A percentile compares a stretch with the other conserved stretches of the same genome.
phyloP scores from a whole-genome alignment of 768 basidiomycete species.

The Austroboletus festivus region DNA sequence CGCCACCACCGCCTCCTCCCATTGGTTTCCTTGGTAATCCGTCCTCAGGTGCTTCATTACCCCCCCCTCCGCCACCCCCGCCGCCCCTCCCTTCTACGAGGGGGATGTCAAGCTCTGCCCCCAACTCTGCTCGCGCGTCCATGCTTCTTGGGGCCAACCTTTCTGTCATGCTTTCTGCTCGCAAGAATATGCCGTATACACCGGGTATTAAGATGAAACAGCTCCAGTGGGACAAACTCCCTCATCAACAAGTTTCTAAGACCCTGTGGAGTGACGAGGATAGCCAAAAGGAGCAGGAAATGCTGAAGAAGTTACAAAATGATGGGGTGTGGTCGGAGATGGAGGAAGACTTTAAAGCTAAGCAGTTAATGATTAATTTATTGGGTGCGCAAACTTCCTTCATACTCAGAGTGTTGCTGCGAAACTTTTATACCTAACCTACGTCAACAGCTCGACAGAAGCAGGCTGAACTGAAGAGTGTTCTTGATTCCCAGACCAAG shows the following conservation, averaged over 20 bases:
- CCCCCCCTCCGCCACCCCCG: constrained; percentile 37
- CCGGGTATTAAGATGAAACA: constrained; percentile 95
- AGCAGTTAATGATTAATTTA: constrained; percentile 87
- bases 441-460: constrained; percentile 64
- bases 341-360: constrained; percentile 97
- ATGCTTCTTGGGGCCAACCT: constrained; percentile 57
- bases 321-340: constrained; percentile 94
- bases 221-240: constrained; percentile 98
- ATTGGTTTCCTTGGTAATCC: constrained; percentile 30
- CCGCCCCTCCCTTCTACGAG: constrained; percentile 32
- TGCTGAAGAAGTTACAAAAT: constrained; percentile 74
- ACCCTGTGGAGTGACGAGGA: constrained; percentile 83
- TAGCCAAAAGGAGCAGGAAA: constrained; percentile 65
- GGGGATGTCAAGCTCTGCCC: constrained; percentile 35
- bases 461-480: constrained; percentile 86
- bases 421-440: constrained; percentile 7
- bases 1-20: constrained; percentile 37
- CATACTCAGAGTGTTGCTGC: not conserved
- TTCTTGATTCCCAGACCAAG: constrained; percentile 86
- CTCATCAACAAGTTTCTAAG: constrained; percentile 77
- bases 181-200: constrained; percentile 83
- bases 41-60: constrained; percentile 20
- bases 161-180: constrained; percentile 52
- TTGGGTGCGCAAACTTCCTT: constrained; percentile 56
- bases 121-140: constrained; percentile 56